These are phyloP conservation scores for Populus hybrid DNA, from an alignment of 441 rosid species.

Conservation along the genomic window DNA sequence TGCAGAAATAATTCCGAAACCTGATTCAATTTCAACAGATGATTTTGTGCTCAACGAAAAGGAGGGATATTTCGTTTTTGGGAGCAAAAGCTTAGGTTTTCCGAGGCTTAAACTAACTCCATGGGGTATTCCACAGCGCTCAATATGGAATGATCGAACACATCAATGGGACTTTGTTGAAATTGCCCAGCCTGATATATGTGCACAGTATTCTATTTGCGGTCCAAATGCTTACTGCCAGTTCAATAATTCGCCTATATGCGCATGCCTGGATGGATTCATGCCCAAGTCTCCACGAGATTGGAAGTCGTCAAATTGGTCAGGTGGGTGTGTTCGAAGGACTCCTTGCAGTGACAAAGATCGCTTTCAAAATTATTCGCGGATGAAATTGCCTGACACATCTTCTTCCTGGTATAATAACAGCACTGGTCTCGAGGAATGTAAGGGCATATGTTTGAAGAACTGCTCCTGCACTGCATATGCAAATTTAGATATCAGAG, in stretches of 20 bases:
- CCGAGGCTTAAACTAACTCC: slow-evolving; percentile 38
- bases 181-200: slow-evolving; percentile 45
- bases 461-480: slow-evolving; percentile 59
- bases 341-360: slow-evolving; percentile 34
- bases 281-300: slow-evolving; percentile 40
- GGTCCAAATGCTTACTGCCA: slow-evolving; percentile 50
- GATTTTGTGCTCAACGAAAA: slow-evolving; percentile 25
- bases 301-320: slow-evolving; percentile 47
- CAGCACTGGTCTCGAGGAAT: slow-evolving; percentile 31
- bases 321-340: slow-evolving; percentile 49
- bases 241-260: slow-evolving; percentile 41
- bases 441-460: slow-evolving; percentile 40
- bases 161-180: slow-evolving; percentile 43
- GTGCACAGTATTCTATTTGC: slow-evolving; percentile 40
- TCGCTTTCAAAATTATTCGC: slow-evolving; percentile 32
- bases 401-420: slow-evolving; percentile 24
- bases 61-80: slow-evolving; percentile 39
- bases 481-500: slow-evolving; percentile 39
- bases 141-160: slow-evolving; percentile 40
- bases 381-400: slow-evolving; percentile 57
- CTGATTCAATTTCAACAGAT: slow-evolving; percentile 37
- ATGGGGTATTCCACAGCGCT: slow-evolving; percentile 31
- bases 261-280: slow-evolving; percentile 51
- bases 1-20: slow-evolving; percentile 42
- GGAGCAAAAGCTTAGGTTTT: neutral